Evolutionary conservation across 108 stramenopile species (phyloP).

Genomic region (Pseudonitzschia multistriata): DNA sequence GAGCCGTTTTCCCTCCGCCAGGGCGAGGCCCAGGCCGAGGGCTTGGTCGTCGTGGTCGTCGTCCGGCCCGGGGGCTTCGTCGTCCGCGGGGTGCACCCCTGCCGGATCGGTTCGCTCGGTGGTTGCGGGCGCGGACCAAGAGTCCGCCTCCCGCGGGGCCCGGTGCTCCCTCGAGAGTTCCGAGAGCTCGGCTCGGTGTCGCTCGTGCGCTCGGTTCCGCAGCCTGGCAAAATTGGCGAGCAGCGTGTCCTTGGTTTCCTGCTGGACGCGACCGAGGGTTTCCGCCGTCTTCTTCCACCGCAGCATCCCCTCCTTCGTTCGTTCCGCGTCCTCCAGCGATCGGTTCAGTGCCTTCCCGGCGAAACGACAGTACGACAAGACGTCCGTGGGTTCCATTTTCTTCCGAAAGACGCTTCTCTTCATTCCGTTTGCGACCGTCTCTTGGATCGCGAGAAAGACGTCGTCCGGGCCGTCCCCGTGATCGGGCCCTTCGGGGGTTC

Average conservation of each 20-base stretch:
- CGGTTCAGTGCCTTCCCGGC: not conserved
- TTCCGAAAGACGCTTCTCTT: not conserved
- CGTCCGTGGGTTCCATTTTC: not conserved
- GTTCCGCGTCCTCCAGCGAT: not conserved
- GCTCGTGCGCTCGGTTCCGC: not conserved
- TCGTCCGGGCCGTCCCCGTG: not conserved
- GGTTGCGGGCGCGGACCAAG: not conserved
- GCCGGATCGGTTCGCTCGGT: not conserved
- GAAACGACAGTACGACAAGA: not conserved
- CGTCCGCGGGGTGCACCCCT: too few relatives aligned
- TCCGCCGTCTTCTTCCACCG: not conserved
- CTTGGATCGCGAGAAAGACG: not conserved
- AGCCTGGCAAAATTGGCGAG: conserved; percentile 2
- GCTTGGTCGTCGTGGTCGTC: too few relatives aligned
- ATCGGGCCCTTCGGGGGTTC: not conserved
- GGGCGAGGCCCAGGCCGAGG: not conserved
- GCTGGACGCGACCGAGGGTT: not conserved
- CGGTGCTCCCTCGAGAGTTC: too few relatives aligned
- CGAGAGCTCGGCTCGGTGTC: not conserved
- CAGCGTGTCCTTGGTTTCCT: not conserved
- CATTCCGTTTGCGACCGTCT: not conserved
- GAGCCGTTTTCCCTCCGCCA: not conserved
- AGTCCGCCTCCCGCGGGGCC: too few relatives aligned
- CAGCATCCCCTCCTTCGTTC: too few relatives aligned
- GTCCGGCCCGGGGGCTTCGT: too few relatives aligned